These are phyloP conservation scores for Syncephalis fuscata DNA, from an alignment of 371 early-diverging fungal genomes.

Conservation along the genomic window DNA sequence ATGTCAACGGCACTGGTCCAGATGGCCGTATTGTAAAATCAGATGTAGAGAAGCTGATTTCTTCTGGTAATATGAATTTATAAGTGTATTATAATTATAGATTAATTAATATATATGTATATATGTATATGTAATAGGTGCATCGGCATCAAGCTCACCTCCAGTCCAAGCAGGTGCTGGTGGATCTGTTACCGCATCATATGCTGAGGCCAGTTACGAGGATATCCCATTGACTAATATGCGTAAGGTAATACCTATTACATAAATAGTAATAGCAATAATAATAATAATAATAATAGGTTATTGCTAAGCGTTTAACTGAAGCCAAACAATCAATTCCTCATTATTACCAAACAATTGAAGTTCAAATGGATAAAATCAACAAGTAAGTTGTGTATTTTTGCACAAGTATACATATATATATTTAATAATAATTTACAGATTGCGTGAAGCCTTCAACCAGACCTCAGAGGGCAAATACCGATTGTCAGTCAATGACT, in stretches of 20 bases:
- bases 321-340: conserved; percentile 82
- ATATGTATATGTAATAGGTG: conserved; percentile 11
- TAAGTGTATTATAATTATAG: not conserved
- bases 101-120: not conserved
- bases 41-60: conserved; percentile 65
- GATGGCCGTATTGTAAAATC: conserved; percentile 79
- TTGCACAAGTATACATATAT: not conserved
- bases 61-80: conserved; percentile 9
- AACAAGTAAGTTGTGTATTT: conserved; percentile 20
- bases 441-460: conserved; percentile 84
- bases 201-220: conserved; percentile 33
- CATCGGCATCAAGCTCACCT: conserved; percentile 19
- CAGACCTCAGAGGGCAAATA: conserved; percentile 66
- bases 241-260: conserved; percentile 41
- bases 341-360: conserved; percentile 90
- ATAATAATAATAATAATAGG: conserved; percentile 3
- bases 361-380: conserved; percentile 76
- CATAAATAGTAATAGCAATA: not conserved
- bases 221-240: conserved; percentile 84
- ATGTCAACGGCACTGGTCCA: conserved; percentile 81
- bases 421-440: conserved; percentile 9
- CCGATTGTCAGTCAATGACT: conserved; percentile 97
- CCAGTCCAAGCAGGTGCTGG: conserved; percentile 18
- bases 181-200: too few species aligned
- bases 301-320: conserved; percentile 68